These are phyloP conservation scores for Metschnikowia colocasiae DNA, from an alignment of 805 yeast genomes.

Conservation along the genomic window DNA sequence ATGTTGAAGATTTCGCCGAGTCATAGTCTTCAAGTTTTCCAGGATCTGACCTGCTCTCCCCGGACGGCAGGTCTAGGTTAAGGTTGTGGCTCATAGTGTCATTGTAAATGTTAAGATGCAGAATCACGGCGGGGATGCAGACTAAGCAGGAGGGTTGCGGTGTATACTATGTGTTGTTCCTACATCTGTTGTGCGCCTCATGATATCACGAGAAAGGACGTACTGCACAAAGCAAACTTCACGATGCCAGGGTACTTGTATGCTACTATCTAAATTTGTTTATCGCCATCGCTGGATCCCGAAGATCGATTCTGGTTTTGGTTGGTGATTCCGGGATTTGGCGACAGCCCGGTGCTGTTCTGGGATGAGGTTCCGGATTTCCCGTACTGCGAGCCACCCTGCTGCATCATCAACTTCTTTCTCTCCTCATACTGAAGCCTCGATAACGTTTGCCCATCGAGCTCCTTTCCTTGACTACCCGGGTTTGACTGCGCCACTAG, in stretches of 20 bases:
- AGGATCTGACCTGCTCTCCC: background rate
- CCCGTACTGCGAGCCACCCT: slow-evolving; percentile 15
- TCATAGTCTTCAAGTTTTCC: background rate
- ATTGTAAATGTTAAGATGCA: background rate
- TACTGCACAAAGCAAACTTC: background rate
- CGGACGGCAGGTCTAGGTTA: background rate
- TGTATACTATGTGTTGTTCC: background rate
- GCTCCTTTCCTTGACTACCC: slow-evolving; percentile 10
- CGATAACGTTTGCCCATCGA: slow-evolving; percentile 25
- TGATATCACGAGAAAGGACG: background rate
- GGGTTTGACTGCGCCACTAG: slow-evolving; percentile 12
- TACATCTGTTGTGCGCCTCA: background rate
- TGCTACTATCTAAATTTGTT: background rate
- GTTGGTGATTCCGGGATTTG: background rate
- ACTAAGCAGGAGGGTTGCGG: background rate
- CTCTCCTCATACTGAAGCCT: slow-evolving; percentile 37
- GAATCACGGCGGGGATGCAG: background rate
- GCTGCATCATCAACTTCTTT: slow-evolving; percentile 33
- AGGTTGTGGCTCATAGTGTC: slow-evolving; percentile 1
- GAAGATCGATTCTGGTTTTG: background rate
- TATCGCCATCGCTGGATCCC: slow-evolving; percentile 1
- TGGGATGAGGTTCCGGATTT: slow-evolving; percentile 3
- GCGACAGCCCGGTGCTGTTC: background rate
- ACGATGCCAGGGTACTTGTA: background rate
- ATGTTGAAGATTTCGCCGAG: slow-evolving; percentile 1